A percentile compares a stretch with the other conserved stretches of the same genome.
phyloP scores from a whole-genome alignment of 345 rosid species.

The Luvunga scandens region DNA sequence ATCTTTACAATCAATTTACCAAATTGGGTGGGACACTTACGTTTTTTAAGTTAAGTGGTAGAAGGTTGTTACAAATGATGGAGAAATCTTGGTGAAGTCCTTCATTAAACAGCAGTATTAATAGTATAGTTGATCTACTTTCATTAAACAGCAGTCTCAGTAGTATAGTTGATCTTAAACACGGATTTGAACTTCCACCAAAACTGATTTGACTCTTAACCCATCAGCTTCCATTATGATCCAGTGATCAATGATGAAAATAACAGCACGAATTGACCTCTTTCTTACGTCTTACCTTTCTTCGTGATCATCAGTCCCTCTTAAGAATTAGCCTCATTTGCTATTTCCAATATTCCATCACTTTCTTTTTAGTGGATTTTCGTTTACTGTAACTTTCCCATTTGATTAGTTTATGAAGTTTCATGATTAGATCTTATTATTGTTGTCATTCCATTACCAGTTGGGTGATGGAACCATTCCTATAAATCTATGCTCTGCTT shows the following conservation, averaged over 20 bases:
- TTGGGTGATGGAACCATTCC: not conserved
- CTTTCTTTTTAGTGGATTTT: not conserved
- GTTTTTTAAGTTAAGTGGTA: not conserved
- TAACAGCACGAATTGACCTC: not conserved
- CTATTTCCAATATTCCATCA: too few relatives aligned
- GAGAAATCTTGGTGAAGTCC: not conserved
- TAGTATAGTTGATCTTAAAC: not conserved
- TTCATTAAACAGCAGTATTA: not conserved
- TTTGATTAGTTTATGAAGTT: not conserved
- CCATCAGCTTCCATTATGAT: not conserved
- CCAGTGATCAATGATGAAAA: not conserved
- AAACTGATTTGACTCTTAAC: not conserved
- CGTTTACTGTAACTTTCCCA: not conserved
- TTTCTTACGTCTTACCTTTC: not conserved
- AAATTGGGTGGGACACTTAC: not conserved
- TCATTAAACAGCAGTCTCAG: not conserved
- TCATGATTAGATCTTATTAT: not conserved
- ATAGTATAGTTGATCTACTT: not conserved
- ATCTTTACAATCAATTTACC: not conserved
- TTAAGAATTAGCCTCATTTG: not conserved
- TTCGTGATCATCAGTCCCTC: not conserved
- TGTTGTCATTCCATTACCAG: not conserved
- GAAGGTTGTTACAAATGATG: not conserved
- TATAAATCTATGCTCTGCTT: not conserved
- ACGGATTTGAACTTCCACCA: not conserved